Base-by-base conservation (phyloP, 2,329 filamentous ascomycete species). In the Amauroascus niger region DNA sequence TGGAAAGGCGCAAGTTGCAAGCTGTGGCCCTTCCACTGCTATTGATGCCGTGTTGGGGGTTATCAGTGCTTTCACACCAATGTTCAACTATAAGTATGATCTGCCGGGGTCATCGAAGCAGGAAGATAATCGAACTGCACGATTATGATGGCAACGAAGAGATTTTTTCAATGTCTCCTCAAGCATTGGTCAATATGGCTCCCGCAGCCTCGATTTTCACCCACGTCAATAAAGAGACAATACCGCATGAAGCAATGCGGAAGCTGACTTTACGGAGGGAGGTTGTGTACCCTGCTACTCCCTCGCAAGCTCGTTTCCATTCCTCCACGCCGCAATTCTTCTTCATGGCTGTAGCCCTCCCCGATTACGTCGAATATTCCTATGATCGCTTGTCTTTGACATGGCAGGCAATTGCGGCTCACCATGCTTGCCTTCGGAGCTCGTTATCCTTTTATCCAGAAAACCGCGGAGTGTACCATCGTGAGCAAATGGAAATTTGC, bases 341-440 rank as follows among this genome's bases (percentile, higher is more conserved):
- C 16, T 43, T 43, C 39, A 43, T 43, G 39, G 13, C 39, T 6
- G 20, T 43, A 43, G 39, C 39, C 7, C 39, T 43, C 22, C 39
- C 39, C 4, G 39, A 43, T 18, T 22, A 43, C 8, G 22, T 43
- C 4, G 39, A 43, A 43, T 43, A 43, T 20, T 43, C 39, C 2
- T 43, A 43, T 22, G 50, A 52, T 18, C 50, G 50, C 6, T 24
- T 52, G 32, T 18, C 35, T 6, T 37, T 45, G 18, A 52, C 39
- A 22, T 52, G 50, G 50, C 50, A 52, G 26, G 50, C 50, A 18
- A 35, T 52, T 7, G 50, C 50, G 30, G 44, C 40, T 24, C 50
- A 52, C 24, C 43, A 52, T 46, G 40, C 41, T 16, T 32, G 43
- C 32, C 18, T 52, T 6, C 50, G 50, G 13, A 52, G 40, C 18